These are phyloP conservation scores for Mucor circinelloides DNA, from an alignment of 371 early-diverging fungal genomes.

Conservation along the genomic window DNA sequence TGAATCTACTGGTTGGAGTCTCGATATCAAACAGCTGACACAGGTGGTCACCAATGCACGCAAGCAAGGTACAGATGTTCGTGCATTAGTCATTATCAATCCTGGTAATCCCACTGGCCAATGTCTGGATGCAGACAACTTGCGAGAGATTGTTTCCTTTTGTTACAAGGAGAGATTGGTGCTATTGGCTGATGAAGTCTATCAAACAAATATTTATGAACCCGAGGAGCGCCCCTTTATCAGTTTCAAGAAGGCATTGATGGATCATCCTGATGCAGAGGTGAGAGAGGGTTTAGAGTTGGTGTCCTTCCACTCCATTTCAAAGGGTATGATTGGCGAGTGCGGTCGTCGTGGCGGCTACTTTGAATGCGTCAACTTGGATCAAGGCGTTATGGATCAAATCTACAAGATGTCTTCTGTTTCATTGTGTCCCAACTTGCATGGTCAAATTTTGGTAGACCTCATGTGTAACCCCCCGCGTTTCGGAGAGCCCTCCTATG, in stretches of 20 bases:
- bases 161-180: conserved; percentile 78
- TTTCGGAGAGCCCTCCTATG: conserved; percentile 79
- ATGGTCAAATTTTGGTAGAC: conserved; percentile 86
- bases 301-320: conserved; percentile 94
- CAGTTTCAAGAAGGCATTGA: conserved; percentile 91
- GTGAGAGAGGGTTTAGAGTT: conserved; percentile 63
- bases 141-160: conserved; percentile 81
- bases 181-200: conserved; percentile 95
- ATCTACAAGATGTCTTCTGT: conserved; percentile 95
- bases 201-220: conserved; percentile 91
- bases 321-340: conserved; percentile 98
- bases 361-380: conserved; percentile 91
- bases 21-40: conserved; percentile 65
- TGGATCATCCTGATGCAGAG: conserved; percentile 37
- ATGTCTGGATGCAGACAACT: conserved; percentile 73
- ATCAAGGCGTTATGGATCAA: conserved; percentile 72
- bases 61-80: conserved; percentile 74
- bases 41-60: conserved; percentile 62
- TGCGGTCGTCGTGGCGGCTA: conserved; percentile 98
- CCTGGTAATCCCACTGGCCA: conserved; percentile 97
- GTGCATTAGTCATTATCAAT: conserved; percentile 93
- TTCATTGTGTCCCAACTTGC: conserved; percentile 89
- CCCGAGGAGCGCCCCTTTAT: conserved; percentile 82
- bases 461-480: conserved; percentile 93
- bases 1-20: conserved; percentile 82